These are phyloP conservation scores for Nicotiana tomentosiformis DNA, from an alignment of 257 asterid genomes.

Conservation along the genomic window DNA sequence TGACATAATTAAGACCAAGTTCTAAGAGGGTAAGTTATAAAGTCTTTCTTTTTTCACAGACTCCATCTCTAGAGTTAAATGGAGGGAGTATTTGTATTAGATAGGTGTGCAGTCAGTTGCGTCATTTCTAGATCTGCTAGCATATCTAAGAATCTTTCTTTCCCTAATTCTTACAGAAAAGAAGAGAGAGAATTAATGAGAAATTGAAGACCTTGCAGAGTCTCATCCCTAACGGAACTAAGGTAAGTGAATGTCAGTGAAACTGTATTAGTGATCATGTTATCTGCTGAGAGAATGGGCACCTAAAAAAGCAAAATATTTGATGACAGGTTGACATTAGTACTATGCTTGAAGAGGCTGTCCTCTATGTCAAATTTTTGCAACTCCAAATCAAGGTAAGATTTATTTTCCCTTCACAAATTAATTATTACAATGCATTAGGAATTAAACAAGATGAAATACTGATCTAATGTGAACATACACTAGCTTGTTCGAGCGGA, in stretches of 20 bases:
- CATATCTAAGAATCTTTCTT: background rate
- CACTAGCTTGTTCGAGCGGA: background rate
- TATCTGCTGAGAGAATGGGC: background rate
- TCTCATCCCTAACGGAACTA: constrained; percentile 89
- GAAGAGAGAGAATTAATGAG: constrained; percentile 85
- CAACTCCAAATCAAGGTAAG: constrained; percentile 87
- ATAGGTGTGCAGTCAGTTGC: no score
- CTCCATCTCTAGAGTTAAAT: no score
- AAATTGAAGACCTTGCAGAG: constrained; percentile 74
- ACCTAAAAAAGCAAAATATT: background rate
- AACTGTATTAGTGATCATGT: background rate
- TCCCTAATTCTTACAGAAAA: constrained; percentile 36
- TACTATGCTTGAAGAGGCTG: constrained; percentile 98
- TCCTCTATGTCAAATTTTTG: constrained; percentile 69
- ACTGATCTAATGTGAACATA: background rate
- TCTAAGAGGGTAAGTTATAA: no score
- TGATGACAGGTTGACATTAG: constrained; percentile 64
- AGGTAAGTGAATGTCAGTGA: constrained; percentile 30
- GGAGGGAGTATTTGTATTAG: no score
- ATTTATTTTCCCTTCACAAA: constrained; percentile 21
- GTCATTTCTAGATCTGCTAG: background rate
- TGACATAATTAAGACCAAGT: no score
- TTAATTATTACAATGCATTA: constrained; percentile 21
- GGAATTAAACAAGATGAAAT: background rate
- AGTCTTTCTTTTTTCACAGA: no score